Conservation (phyloP, 228 moss, liverwort and hornwort genomes). For the Sphagnum fallax region DNA sequence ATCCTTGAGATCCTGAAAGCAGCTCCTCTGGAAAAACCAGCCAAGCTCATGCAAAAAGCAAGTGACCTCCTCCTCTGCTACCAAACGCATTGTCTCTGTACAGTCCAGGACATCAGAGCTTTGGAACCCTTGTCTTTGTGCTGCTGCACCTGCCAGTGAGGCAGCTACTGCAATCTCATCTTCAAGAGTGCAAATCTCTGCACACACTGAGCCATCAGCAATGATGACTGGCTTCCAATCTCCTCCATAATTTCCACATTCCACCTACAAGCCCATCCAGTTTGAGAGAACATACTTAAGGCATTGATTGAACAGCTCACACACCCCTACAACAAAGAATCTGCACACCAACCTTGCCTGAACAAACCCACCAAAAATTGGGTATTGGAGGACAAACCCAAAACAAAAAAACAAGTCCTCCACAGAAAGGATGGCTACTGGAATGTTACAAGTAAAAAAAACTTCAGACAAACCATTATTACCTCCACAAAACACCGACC, state of each 20-base stretch:
- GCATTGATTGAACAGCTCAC: no score
- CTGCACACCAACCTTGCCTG: neutral
- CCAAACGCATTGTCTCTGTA: slow-evolving; percentile 26
- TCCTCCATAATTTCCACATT: slow-evolving; percentile 58
- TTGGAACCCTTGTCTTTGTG: slow-evolving; percentile 17
- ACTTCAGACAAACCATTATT: neutral
- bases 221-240: slow-evolving; percentile 78
- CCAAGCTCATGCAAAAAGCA: slow-evolving; percentile 69
- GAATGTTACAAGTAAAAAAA: neutral
- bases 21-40: slow-evolving; percentile 49
- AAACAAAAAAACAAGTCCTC: no score
- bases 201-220: slow-evolving; percentile 63
- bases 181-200: slow-evolving; percentile 70
- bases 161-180: slow-evolving; percentile 47
- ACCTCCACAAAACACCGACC: slow-evolving; percentile 95
- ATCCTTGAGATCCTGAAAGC: slow-evolving; percentile 6
- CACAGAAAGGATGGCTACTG: neutral
- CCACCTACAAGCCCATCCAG: slow-evolving; percentile 39
- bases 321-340: neutral
- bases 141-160: slow-evolving; percentile 22
- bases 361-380: neutral
- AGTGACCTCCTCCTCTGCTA: slow-evolving; percentile 43
- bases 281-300: neutral
- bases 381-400: neutral
- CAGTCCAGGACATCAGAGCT: slow-evolving; percentile 28